phyloP scores from a whole-genome alignment of 345 rosid species.

The Erodium maritimum region DNA sequence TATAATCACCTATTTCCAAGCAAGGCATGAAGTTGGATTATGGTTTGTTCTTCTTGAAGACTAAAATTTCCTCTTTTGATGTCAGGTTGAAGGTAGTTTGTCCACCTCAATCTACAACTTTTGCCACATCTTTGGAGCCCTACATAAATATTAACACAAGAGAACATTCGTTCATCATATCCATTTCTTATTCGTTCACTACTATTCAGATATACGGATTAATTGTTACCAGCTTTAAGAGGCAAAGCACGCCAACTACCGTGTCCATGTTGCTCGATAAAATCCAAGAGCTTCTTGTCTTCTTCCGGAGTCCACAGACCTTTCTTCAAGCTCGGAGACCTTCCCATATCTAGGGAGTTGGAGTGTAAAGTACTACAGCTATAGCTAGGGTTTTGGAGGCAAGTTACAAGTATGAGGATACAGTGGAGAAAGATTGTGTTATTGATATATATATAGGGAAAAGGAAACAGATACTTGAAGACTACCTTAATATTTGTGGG shows the following conservation, averaged over 20 bases:
- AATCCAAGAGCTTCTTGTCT: not conserved
- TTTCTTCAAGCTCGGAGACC: not conserved
- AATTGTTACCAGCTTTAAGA: not conserved
- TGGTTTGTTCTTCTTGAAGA: not conserved
- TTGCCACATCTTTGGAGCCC: not conserved
- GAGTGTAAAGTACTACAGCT: not conserved
- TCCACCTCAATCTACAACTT: not conserved
- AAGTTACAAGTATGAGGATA: not conserved
- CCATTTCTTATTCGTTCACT: not conserved
- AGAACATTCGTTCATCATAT: not conserved
- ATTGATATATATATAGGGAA: no score
- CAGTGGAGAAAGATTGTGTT: not conserved
- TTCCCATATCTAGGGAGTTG: not conserved
- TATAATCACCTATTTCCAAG: not conserved
- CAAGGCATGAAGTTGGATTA: not conserved
- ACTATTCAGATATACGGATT: not conserved
- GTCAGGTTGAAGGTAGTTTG: not conserved
- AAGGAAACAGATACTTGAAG: no score
- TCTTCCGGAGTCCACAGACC: not conserved
- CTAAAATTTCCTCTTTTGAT: not conserved
- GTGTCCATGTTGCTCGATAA: not conserved
- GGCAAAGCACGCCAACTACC: not conserved
- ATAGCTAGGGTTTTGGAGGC: not conserved
- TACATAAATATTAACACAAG: not conserved
- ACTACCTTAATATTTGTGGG: no score